Evolutionary conservation across 306 rosid genomes (phyloP), one percentile per base, ranked within the genome.

Genomic region (Begonia masoniana): DNA sequence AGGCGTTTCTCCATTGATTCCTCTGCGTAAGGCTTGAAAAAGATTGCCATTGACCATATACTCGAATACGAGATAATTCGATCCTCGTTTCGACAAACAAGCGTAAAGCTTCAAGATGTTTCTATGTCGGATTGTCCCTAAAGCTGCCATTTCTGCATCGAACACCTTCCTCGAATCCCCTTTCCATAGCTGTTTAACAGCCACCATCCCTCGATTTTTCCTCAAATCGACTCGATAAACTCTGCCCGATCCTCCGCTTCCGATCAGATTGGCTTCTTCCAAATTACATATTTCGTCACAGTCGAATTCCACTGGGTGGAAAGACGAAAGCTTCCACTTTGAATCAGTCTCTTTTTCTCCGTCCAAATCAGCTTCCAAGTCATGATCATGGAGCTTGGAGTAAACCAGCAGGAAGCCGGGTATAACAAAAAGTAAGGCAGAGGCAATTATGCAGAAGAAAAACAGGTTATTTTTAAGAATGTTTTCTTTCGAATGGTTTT

Each of bases 101-200:
- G 96, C 99, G 73, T 86, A 86, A 55, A 92, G 99, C 75, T 92
- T 92, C 51, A 92, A 76, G 63, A 92, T 76, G 63, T 92, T 92
- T 59, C 64, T 76, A 17, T 92, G 99, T 64, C 96, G 78, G 13
- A 86, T 81, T 64, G 79, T 86, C 17, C 88, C 96, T 77, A 92
- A 56, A 60, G 84, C 86, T 48, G 81, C 96, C 86, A 83, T 86
- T 62, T 92, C 99, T 48, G 96, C 88, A 3, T 77, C 91, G 64
- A 85, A 67, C 56, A 78, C 79, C 63, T 81, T 85, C 70, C 69
- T 71, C 35, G 71, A 68, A 64, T 79, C 71, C 39, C 71, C 88
- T 70, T 76, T 80, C 78, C 94, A 62, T 8, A 92, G 72, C 50
- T 77, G 77, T 68, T 92, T 92, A 36, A 86, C 95, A 5, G 99